Conservation (phyloP, 108 stramenopile species). For the Cyclotella distinguenda region DNA sequence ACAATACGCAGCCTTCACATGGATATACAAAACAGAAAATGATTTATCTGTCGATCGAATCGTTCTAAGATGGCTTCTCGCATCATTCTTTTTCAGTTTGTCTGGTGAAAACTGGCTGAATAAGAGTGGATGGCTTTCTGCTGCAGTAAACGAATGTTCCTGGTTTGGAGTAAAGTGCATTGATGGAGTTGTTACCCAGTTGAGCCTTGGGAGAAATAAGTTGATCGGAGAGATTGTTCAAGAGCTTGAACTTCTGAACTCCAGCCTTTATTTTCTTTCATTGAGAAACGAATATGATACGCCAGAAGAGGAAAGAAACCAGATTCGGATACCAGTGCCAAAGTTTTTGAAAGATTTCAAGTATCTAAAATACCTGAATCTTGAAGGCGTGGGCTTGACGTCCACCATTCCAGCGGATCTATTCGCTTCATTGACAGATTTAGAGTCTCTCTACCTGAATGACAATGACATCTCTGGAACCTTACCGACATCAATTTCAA, state of each 20-base stretch:
- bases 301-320: constrained; percentile 21
- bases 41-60: constrained; percentile 16
- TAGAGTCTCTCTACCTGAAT: constrained; percentile 56
- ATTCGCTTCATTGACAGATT: constrained; percentile 19
- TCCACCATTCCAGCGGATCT: constrained; percentile 27
- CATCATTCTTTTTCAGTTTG: constrained; percentile 43
- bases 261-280: constrained; percentile 23
- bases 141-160: constrained; percentile 44
- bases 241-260: constrained; percentile 21
- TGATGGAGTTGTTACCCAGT: constrained; percentile 16
- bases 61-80: constrained; percentile 52
- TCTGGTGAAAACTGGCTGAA: constrained; percentile 44
- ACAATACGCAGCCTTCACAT: constrained; percentile 22
- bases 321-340: constrained; percentile 26
- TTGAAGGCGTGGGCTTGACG: constrained; percentile 23
- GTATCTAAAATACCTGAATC: constrained; percentile 26
- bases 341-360: constrained; percentile 28
- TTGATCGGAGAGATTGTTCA: constrained; percentile 31
- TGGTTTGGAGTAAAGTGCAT: constrained; percentile 54
- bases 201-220: constrained; percentile 32
- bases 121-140: constrained; percentile 47
- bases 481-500: constrained; percentile 33
- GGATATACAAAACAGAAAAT: constrained; percentile 21
- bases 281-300: constrained; percentile 41
- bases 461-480: constrained; percentile 54